Conservation (phyloP, 257 asterid genomes). For the Thymus mandschuricus region DNA sequence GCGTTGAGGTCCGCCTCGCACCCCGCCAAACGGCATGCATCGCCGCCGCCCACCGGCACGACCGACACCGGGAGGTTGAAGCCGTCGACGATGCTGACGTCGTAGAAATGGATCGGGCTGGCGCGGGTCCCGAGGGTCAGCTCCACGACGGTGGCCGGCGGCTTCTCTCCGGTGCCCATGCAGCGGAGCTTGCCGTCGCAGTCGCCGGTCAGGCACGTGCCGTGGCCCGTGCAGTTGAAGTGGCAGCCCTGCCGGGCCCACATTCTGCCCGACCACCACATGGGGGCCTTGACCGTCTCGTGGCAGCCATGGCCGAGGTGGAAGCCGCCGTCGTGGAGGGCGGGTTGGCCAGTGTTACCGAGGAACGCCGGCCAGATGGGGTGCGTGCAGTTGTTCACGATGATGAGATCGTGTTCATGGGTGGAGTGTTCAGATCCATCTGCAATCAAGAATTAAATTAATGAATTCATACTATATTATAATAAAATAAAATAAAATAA, state of each 20-base stretch:
- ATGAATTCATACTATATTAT: not conserved
- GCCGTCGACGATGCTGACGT: slow-evolving; percentile 29
- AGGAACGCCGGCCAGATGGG: too few species aligned
- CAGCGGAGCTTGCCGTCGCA: too few species aligned
- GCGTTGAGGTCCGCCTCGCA: slow-evolving; percentile 65
- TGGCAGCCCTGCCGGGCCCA: too few species aligned
- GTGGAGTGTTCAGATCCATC: slow-evolving; percentile 48
- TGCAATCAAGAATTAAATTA: slow-evolving; percentile 29
- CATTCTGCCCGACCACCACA: too few species aligned
- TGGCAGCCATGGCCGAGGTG: slow-evolving; percentile 51
- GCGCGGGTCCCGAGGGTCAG: slow-evolving; percentile 66
- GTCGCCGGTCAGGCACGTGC: too few species aligned
- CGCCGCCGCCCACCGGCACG: slow-evolving; percentile 53
- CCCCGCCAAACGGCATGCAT: slow-evolving; percentile 61
- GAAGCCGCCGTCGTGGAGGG: slow-evolving; percentile 63
- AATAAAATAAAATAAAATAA: not conserved
- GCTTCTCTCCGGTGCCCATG: too few species aligned
- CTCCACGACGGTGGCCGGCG: slow-evolving; percentile 39
- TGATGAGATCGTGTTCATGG: slow-evolving; percentile 24
- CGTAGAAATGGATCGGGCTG: slow-evolving; percentile 62
- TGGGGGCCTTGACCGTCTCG: slow-evolving; percentile 25
- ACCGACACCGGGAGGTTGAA: slow-evolving; percentile 68
- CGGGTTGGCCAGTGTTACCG: slow-evolving; percentile 45
- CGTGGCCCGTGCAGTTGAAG: too few species aligned
- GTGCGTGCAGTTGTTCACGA: slow-evolving; percentile 71